Percentiles rank a stretch among this genome's conserved stretches.
These are phyloP conservation scores for Pistacia atlantica DNA, from an alignment of 345 rosid genomes.

Conservation along the genomic window DNA sequence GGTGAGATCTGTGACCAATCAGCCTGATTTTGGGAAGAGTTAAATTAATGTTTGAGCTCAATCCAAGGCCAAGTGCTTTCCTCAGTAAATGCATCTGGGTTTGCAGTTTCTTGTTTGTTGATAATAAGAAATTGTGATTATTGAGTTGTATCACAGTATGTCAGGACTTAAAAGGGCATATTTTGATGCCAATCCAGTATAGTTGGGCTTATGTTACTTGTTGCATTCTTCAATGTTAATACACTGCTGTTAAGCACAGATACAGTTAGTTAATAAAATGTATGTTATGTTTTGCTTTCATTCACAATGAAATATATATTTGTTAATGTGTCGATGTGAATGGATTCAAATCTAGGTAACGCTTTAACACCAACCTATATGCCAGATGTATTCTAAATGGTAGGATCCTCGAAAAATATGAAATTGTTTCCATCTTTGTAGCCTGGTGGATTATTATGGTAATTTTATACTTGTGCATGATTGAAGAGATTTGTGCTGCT, in stretches of 20 bases:
- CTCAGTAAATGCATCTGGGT: not conserved
- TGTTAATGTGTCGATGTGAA: too few species aligned
- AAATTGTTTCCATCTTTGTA: not conserved
- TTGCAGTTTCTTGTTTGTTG: not conserved
- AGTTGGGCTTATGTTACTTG: not conserved
- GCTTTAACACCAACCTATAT: too few species aligned
- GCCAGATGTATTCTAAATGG: not conserved
- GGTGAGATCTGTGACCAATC: constrained; percentile 84
- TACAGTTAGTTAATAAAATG: too few species aligned
- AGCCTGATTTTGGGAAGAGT: constrained; percentile 64
- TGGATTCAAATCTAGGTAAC: too few species aligned
- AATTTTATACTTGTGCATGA: too few species aligned
- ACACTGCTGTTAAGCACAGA: too few species aligned
- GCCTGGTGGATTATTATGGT: not conserved
- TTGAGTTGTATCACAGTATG: not conserved
- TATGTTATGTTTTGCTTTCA: too few species aligned
- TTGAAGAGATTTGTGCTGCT: not conserved
- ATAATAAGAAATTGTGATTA: too few species aligned
- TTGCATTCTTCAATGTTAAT: too few species aligned
- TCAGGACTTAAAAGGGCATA: too few species aligned
- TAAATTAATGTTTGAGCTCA: not conserved
- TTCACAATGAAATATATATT: too few species aligned
- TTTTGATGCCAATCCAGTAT: not conserved
- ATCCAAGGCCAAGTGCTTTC: not conserved
- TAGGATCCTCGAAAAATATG: not conserved